phyloP scores from a whole-genome alignment of 805 yeast species.

The Ogataea sp. region DNA sequence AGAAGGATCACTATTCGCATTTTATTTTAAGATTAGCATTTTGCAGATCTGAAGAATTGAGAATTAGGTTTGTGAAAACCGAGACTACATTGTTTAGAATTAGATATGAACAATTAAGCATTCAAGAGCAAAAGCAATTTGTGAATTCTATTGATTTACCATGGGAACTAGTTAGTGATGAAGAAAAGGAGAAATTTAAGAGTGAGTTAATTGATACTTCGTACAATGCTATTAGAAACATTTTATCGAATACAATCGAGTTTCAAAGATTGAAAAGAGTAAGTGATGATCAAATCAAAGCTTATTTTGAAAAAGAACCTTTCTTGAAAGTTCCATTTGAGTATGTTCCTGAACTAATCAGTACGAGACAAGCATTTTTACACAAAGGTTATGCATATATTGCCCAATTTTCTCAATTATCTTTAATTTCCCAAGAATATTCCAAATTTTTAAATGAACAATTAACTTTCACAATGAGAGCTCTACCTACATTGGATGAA shows the following conservation, averaged over 20 bases:
- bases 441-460: slow-evolving; percentile 40
- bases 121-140: slow-evolving; percentile 62
- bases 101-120: slow-evolving; percentile 57
- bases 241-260: slow-evolving; percentile 25
- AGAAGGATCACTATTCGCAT: slow-evolving; percentile 90
- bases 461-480: slow-evolving; percentile 62
- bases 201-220: slow-evolving; percentile 50
- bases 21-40: slow-evolving; percentile 83
- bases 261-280: slow-evolving; percentile 23
- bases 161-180: slow-evolving; percentile 59
- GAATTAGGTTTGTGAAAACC: slow-evolving; percentile 69
- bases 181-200: slow-evolving; percentile 47
- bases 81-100: slow-evolving; percentile 71
- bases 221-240: slow-evolving; percentile 31
- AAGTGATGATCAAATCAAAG: slow-evolving; percentile 43
- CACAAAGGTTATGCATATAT: slow-evolving; percentile 72
- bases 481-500: slow-evolving; percentile 80
- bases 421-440: slow-evolving; percentile 64
- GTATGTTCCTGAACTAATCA: slow-evolving; percentile 68
- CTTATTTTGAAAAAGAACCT: slow-evolving; percentile 48
- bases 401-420: slow-evolving; percentile 73
- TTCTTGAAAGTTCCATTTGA: slow-evolving; percentile 87
- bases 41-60: slow-evolving; percentile 76
- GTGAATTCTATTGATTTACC: slow-evolving; percentile 58
- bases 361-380: slow-evolving; percentile 62